A percentile compares a stretch with the other conserved stretches of the same genome.
Evolutionary conservation across 352 stramenopile genomes (phyloP).

Genomic region (Globisporangium splendens): DNA sequence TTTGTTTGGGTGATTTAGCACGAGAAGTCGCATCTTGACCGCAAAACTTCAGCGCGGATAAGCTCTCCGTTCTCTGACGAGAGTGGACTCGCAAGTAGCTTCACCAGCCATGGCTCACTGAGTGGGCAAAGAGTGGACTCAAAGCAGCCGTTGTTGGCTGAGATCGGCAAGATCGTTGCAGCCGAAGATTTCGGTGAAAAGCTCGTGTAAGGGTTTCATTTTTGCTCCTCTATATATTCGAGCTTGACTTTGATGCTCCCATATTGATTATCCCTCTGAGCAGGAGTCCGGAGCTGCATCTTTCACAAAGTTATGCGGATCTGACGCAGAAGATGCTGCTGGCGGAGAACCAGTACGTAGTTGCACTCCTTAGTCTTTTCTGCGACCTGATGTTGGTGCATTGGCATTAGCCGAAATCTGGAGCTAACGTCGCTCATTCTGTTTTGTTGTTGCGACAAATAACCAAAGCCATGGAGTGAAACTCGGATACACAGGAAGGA

Average conservation of each 20-base stretch:
- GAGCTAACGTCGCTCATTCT: too few species aligned
- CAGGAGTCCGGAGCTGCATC: conserved; percentile 44
- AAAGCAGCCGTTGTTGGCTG: conserved; percentile 61
- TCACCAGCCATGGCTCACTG: conserved; percentile 24
- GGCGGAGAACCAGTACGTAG: conserved; percentile 66
- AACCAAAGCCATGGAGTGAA: conserved; percentile 12
- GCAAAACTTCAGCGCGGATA: conserved; percentile 1
- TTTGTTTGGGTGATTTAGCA: conserved; percentile 14
- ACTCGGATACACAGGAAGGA: conserved; percentile 16
- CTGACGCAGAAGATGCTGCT: conserved; percentile 55
- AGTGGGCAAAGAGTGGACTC: conserved; percentile 44
- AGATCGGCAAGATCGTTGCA: conserved; percentile 72
- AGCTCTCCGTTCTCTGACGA: conserved; percentile 13
- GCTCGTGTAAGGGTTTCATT: conserved; percentile 29
- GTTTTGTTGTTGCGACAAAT: too few species aligned
- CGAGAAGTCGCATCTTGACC: conserved; percentile 18
- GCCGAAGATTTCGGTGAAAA: conserved; percentile 40
- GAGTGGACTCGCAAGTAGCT: conserved; percentile 15
- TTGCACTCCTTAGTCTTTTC: neutral
- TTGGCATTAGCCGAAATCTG: neutral
- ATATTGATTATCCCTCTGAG: neutral
- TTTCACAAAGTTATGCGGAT: conserved; percentile 52
- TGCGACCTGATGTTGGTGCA: neutral
- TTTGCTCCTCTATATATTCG: neutral
- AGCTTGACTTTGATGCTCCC: neutral